phyloP scores from a whole-genome alignment of 2,329 filamentous ascomycete genomes.

The Trichoderma guizhouense region DNA sequence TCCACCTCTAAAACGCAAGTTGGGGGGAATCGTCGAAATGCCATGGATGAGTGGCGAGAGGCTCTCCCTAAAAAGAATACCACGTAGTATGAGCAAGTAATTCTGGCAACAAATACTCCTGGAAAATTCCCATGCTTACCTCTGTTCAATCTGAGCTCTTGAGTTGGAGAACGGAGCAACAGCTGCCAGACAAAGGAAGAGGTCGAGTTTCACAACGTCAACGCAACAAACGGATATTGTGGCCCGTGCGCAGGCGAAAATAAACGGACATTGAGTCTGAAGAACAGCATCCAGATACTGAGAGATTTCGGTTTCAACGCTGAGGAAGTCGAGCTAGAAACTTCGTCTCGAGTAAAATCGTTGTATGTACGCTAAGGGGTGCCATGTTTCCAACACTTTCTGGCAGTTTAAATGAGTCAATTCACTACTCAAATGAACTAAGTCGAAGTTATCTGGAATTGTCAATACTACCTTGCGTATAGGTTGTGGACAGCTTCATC shows the following conservation, averaged over 20 bases:
- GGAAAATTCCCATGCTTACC: neutral
- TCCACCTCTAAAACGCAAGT: neutral
- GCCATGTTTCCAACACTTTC: neutral
- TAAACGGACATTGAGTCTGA: rapidly evolving
- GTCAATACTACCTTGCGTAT: neutral
- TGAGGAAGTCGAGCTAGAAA: neutral
- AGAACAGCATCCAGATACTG: neutral
- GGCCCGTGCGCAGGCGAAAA: neutral
- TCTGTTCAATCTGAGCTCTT: neutral
- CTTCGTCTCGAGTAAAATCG: neutral
- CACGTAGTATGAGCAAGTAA: neutral
- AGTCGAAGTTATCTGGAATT: neutral
- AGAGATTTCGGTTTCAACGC: neutral
- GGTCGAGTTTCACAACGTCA: neutral
- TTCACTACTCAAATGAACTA: neutral
- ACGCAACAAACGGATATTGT: neutral
- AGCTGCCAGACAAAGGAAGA: neutral
- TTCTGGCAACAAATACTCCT: neutral
- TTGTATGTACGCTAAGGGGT: neutral
- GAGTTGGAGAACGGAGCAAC: neutral
- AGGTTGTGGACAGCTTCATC: neutral
- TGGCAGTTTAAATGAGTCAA: neutral
- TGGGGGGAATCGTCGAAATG: neutral
- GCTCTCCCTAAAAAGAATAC: neutral
- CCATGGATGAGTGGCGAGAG: neutral